Percentiles rank a stretch among this genome's conserved stretches.
Evolutionary conservation across 108 stramenopile genomes (phyloP).

Genomic region (Nitzschia sp.): DNA sequence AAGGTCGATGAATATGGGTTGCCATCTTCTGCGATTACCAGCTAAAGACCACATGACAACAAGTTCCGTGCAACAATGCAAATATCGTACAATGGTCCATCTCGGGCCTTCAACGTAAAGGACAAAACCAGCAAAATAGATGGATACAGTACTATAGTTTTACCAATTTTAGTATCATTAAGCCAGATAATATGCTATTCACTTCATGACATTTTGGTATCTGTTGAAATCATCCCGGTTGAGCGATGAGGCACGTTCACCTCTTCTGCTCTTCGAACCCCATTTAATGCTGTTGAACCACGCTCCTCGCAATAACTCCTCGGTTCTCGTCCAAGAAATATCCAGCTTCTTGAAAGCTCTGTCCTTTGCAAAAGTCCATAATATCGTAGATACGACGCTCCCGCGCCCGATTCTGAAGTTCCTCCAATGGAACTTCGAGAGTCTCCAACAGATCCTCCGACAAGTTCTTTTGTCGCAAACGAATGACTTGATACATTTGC

Average conservation of each 20-base stretch:
- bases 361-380: conserved; percentile 64
- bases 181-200: no score
- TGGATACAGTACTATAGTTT: no score
- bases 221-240: no score
- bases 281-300: conserved; percentile 8
- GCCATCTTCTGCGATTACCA: conserved; percentile 42
- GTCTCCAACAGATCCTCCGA: conserved; percentile 54
- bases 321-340: conserved; percentile 71
- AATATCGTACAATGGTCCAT: no score
- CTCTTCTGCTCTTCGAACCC: no score
- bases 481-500: conserved; percentile 84
- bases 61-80: neutral
- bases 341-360: conserved; percentile 76
- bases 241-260: no score
- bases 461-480: conserved; percentile 66
- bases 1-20: conserved; percentile 62
- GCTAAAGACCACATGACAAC: no score
- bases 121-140: no score
- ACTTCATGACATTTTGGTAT: no score
- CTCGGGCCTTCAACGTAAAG: no score
- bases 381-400: conserved; percentile 86
- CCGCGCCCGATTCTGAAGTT: conserved; percentile 79
- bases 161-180: no score
- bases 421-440: conserved; percentile 83
- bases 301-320: conserved; percentile 42